A percentile compares a stretch with the other conserved stretches of the same genome.
Conservation (phyloP, 805 yeast genomes). For the Ogataea methylovora region DNA sequence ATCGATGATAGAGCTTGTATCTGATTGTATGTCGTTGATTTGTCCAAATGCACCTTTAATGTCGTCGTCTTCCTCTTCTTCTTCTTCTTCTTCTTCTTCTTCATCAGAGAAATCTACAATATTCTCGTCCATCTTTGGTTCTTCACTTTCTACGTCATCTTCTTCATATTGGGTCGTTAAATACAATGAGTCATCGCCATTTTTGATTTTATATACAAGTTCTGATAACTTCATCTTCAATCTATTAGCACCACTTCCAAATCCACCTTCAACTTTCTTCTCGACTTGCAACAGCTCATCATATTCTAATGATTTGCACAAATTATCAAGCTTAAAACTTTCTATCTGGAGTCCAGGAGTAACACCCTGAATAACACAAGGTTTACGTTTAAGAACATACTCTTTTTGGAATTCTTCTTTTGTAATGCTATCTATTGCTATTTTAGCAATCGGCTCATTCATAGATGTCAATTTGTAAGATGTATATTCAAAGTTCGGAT, state of each 20-base stretch:
- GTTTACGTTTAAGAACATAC: constrained; percentile 37
- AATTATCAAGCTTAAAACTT: constrained; percentile 25
- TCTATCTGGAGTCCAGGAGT: constrained; percentile 26
- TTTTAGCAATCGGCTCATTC: constrained; percentile 3
- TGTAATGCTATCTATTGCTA: constrained; percentile 9
- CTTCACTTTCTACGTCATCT: constrained; percentile 30
- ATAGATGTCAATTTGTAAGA: constrained; percentile 2
- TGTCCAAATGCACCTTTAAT: constrained; percentile 3
- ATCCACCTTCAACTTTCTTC: constrained; percentile 50
- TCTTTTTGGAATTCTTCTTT: constrained; percentile 26
- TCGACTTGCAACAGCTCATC: constrained; percentile 44
- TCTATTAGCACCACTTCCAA: constrained; percentile 57
- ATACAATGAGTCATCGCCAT: constrained; percentile 42
- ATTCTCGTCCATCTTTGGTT: constrained; percentile 7
- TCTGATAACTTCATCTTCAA: constrained; percentile 42
- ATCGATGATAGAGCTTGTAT: constrained; percentile 35
- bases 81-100: constrained; percentile 20
- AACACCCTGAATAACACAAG: constrained; percentile 40
- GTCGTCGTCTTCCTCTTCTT: constrained; percentile 1
- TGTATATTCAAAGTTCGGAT: constrained; percentile 2
- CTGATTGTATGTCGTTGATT: constrained; percentile 20
- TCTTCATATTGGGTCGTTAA: constrained; percentile 65
- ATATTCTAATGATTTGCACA: constrained; percentile 28
- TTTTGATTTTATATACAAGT: constrained; percentile 33
- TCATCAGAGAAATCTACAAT: constrained; percentile 19